These are phyloP conservation scores for Tolypocladium sp. DNA, from an alignment of 2,329 filamentous ascomycete species.

Conservation along the genomic window DNA sequence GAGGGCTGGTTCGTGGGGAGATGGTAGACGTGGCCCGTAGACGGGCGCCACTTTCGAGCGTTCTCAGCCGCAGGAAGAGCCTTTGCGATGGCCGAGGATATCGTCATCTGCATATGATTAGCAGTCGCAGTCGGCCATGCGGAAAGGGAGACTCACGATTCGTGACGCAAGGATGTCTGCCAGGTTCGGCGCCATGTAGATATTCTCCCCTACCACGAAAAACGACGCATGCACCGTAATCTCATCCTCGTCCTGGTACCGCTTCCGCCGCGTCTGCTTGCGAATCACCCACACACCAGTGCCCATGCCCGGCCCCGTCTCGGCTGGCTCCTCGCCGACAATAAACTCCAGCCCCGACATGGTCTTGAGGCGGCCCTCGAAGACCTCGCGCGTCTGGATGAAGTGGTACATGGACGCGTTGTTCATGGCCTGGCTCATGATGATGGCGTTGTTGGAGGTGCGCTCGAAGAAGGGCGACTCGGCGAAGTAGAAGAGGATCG, in stretches of 20 bases:
- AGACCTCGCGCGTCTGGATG: slow-evolving; percentile 51
- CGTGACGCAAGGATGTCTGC: slow-evolving; percentile 50
- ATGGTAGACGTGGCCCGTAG: slow-evolving; percentile 43
- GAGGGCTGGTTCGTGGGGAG: slow-evolving; percentile 20
- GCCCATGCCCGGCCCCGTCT: slow-evolving; percentile 54
- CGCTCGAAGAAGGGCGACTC: slow-evolving; percentile 59
- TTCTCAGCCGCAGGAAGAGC: slow-evolving; percentile 41
- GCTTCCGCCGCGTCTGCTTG: slow-evolving; percentile 56
- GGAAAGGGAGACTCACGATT: slow-evolving; percentile 34
- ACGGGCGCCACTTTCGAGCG: slow-evolving; percentile 45
- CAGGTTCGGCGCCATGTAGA: slow-evolving; percentile 56
- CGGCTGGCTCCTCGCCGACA: slow-evolving; percentile 55
- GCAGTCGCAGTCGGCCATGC: background rate
- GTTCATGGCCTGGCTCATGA: slow-evolving; percentile 52
- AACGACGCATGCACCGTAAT: slow-evolving; percentile 51
- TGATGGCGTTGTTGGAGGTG: slow-evolving; percentile 58
- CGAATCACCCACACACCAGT: slow-evolving; percentile 63
- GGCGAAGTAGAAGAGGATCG: slow-evolving; percentile 59
- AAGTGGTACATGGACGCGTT: slow-evolving; percentile 49
- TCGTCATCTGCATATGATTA: slow-evolving; percentile 31
- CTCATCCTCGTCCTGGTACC: slow-evolving; percentile 45
- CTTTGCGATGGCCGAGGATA: slow-evolving; percentile 45
- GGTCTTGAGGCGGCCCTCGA: slow-evolving; percentile 51
- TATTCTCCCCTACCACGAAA: slow-evolving; percentile 56
- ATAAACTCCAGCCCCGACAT: slow-evolving; percentile 62